Evolutionary conservation across 2,329 filamentous ascomycete species (phyloP).

Genomic region (Chalara sp.): DNA sequence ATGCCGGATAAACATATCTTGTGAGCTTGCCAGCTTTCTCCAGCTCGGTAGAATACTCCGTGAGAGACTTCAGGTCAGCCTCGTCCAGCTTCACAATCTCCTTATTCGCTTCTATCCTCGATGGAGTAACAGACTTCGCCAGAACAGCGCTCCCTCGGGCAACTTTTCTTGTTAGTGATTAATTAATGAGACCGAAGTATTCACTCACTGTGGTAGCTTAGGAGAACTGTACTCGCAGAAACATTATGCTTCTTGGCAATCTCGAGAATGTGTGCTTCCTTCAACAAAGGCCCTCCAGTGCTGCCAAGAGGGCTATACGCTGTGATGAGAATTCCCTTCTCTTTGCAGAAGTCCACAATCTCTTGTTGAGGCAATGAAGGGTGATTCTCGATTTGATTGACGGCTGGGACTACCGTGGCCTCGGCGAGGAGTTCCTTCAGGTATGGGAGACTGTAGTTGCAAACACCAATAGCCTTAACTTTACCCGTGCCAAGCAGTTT

Average conservation of each 20-base stretch:
- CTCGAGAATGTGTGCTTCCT: slow-evolving; percentile 52
- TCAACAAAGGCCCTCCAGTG: slow-evolving; percentile 39
- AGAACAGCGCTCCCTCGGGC: slow-evolving; percentile 64
- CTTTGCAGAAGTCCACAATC: slow-evolving; percentile 42
- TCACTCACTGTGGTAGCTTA: slow-evolving; percentile 65
- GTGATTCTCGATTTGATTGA: slow-evolving; percentile 56
- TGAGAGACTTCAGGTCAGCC: slow-evolving; percentile 52
- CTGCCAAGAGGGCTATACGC: slow-evolving; percentile 41
- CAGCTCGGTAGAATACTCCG: slow-evolving; percentile 47
- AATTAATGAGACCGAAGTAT: background rate
- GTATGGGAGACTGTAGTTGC: slow-evolving; percentile 29
- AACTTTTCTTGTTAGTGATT: slow-evolving; percentile 37
- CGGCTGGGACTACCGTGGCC: slow-evolving; percentile 41
- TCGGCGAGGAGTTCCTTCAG: slow-evolving; percentile 31
- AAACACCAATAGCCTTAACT: slow-evolving; percentile 40
- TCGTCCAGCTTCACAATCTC: slow-evolving; percentile 58
- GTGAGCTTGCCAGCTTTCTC: slow-evolving; percentile 42
- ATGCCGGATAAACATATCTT: slow-evolving; percentile 63
- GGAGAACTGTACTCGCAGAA: slow-evolving; percentile 53
- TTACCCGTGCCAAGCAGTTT: slow-evolving; percentile 54
- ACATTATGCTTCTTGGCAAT: slow-evolving; percentile 58
- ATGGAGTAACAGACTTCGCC: slow-evolving; percentile 63
- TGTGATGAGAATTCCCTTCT: slow-evolving; percentile 43
- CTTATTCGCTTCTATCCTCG: slow-evolving; percentile 64
- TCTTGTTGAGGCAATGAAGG: slow-evolving; percentile 49